Percentiles rank a stretch among this genome's conserved stretches.
These are phyloP conservation scores for Suillus cothurnatus DNA, from an alignment of 768 basidiomycete species.

Conservation along the genomic window DNA sequence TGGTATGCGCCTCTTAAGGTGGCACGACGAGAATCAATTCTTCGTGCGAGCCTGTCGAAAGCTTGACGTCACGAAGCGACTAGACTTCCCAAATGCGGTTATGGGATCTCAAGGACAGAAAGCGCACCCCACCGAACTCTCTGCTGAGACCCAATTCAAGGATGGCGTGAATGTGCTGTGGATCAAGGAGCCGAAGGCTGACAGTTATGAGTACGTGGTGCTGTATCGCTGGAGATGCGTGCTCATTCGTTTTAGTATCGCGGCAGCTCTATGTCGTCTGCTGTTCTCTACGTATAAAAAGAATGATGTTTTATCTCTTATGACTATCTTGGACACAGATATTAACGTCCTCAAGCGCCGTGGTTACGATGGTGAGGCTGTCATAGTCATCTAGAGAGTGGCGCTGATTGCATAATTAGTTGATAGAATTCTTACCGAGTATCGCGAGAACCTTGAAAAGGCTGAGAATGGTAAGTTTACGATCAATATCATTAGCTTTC, in stretches of 20 bases:
- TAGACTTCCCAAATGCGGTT: constrained; percentile 46
- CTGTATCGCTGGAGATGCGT: constrained; percentile 2
- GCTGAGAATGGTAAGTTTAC: not conserved
- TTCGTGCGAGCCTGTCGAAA: constrained; percentile 64
- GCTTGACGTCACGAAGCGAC: constrained; percentile 56
- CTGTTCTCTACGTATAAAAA: constrained; percentile 74
- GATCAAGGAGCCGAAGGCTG: constrained; percentile 67
- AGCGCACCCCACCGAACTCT: constrained; percentile 52
- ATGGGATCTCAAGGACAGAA: not conserved
- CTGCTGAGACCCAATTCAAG: constrained; percentile 58
- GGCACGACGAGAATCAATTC: constrained; percentile 60
- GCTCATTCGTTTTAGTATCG: constrained; percentile 54
- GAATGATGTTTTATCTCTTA: constrained; percentile 83
- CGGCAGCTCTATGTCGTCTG: constrained; percentile 74
- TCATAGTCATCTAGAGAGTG: not conserved
- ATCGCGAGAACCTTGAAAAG: not conserved
- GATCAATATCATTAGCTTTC: not conserved
- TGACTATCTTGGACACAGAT: constrained; percentile 89
- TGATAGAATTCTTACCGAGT: constrained; percentile 9
- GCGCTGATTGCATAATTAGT: constrained; percentile 5
- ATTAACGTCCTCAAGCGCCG: constrained; percentile 74
- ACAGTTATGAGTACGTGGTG: constrained; percentile 81
- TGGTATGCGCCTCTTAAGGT: constrained; percentile 58
- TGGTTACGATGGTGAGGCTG: constrained; percentile 71
- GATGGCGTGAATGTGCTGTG: constrained; percentile 58